Evolutionary conservation across 2,329 filamentous ascomycete genomes (phyloP), one percentile per base, ranked within the genome.

Genomic region (Pseudogymnoascus sp.): DNA sequence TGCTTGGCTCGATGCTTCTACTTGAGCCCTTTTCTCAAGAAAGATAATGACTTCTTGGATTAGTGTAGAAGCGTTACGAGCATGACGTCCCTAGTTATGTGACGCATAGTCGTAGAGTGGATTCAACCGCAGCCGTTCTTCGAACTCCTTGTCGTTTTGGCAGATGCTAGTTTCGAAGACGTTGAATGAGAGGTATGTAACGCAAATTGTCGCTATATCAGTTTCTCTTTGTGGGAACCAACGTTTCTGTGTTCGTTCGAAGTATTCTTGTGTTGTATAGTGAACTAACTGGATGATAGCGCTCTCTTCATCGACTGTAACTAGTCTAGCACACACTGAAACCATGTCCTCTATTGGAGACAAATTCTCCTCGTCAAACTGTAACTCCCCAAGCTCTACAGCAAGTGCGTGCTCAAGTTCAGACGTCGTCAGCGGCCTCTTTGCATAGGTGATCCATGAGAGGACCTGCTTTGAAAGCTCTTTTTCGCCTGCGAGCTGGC

Each of bases 211-310:
- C 37, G 61, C 35, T 13, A 67, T 65, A 16, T 67, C 47, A 33
- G 14, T 40, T 11, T 67, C 31, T 8, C 50, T 50, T 21, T 61
- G n/a, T 7, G 64, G 65, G 40, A 67, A 67, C 61, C 44, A 59
- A 14, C 26, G 14, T 44, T 77, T 74, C 0, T 5, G 29, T 24
- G 37, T 65, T 33, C 62, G 62, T 37, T 76, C 70, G 44, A 81
- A 74, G 65, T 78, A 81, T 33, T 80, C 73, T 38, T 80, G 75
- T 1, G 77, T 67, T 40, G 40, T 71, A 62, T 67, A 68, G 63
- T 71, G 70, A 7, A 69, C 64, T 7, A 71, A 62, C 10, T 67
- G 62, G 19, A 70, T 61, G 4, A 61, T 67, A 6, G 64, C 24
- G n/a, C 64, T 69, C 13, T 64, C 65, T 38, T 66, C 50, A 26